A percentile compares a stretch with the other conserved stretches of the same genome.
Conservation (phyloP, 73 alveolate genomes). For the Paramecium octaurelia region DNA sequence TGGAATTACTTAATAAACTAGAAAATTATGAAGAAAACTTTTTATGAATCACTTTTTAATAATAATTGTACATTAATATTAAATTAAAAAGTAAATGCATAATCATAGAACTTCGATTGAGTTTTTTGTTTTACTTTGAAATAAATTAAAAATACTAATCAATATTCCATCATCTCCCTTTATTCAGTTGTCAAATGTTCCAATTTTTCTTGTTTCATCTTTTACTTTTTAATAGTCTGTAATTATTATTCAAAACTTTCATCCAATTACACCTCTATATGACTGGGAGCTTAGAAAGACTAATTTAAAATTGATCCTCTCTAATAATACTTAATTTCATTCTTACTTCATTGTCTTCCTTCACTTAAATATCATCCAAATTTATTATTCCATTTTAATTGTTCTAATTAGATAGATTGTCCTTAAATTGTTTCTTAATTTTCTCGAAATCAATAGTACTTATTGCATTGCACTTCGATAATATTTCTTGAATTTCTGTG, state of each 20-base stretch:
- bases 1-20: neutral
- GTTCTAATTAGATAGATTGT: neutral
- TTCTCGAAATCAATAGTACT: neutral
- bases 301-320: constrained; percentile 5
- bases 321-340: neutral
- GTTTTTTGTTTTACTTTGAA: neutral
- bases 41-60: neutral
- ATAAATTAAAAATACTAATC: neutral
- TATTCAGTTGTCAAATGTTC: constrained; percentile 41
- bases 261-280: neutral
- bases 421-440: neutral
- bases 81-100: too few relatives aligned
- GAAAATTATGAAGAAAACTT: neutral
- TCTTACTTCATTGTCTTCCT: constrained; percentile 6
- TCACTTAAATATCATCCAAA: neutral
- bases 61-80: too few relatives aligned
- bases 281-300: constrained; percentile 25
- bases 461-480: neutral
- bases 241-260: constrained; percentile 33
- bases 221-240: neutral
- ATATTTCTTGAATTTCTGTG: neutral
- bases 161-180: constrained; percentile 25
- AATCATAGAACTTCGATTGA: neutral
- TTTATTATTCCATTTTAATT: neutral
- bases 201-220: constrained; percentile 10